Conservation (phyloP, 106 monocot species). For the Iris macrosiphon region DNA sequence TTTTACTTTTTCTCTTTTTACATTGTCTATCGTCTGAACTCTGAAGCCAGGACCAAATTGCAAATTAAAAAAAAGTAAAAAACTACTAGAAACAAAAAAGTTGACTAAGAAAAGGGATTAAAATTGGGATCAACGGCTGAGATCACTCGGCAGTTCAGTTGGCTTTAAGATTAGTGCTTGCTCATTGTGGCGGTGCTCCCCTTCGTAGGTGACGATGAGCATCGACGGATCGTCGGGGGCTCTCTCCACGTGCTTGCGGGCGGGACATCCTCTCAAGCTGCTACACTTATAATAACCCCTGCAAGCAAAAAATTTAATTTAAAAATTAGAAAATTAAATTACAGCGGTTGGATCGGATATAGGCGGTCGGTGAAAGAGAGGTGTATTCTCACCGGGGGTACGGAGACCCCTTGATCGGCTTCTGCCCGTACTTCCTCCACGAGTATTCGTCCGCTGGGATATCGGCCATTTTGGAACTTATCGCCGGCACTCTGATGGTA, state of each 20-base stretch:
- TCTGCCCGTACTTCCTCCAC: slow-evolving; percentile 86
- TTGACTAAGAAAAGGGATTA: not conserved
- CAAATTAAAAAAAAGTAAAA: not conserved
- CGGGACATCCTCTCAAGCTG: slow-evolving; percentile 65
- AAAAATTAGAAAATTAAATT: not conserved
- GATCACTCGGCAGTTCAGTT: slow-evolving; percentile 6
- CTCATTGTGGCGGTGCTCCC: slow-evolving; percentile 60
- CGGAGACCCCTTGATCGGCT: slow-evolving; percentile 82
- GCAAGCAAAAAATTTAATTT: not conserved
- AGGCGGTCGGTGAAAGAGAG: not conserved
- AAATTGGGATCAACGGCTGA: not conserved
- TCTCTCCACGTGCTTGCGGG: slow-evolving; percentile 92
- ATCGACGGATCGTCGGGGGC: slow-evolving; percentile 69
- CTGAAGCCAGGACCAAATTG: not conserved
- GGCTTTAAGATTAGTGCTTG: slow-evolving; percentile 2
- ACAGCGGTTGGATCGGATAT: not conserved
- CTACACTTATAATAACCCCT: slow-evolving; percentile 98
- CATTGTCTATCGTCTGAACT: not conserved
- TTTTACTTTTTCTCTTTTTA: slow-evolving; percentile 12
- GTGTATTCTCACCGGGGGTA: slow-evolving; percentile 52
- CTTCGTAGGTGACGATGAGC: slow-evolving; percentile 90
- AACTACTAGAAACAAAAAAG: not conserved
- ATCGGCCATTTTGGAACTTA: slow-evolving; percentile 64
- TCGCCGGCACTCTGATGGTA: slow-evolving; percentile 62
- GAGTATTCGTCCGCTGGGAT: slow-evolving; percentile 70